Evolutionary conservation across 768 basidiomycete species (phyloP), one percentile per base, ranked within the genome.

Genomic region (Hygrocybe coccinea): DNA sequence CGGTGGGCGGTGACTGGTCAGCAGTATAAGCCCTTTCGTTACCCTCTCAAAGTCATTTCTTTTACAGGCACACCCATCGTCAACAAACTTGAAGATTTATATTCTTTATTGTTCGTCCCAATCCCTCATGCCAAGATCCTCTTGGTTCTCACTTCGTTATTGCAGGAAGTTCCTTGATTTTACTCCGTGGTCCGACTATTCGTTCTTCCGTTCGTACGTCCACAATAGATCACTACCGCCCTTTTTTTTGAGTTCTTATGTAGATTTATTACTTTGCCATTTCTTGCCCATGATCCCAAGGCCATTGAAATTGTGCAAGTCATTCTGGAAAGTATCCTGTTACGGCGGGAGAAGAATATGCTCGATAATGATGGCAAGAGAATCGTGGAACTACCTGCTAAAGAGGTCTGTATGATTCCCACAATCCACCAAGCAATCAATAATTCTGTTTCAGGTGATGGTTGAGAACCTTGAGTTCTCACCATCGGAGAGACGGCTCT

Each of bases 291-390:
- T 36, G 95, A 97, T 67, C 84, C 90, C 0, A 94, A 93, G 65
- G 95, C 92, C 0, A 87, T 97, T 47, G 92, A 95, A 63, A 86
- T 97, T 43, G 93, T 97, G 0, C 95, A 97, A 70, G 88, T 94
- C 55, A 94, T 97, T 57, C 77, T 97, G 15, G 92, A 95, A 68
- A 91, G 84, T 35, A 79, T 91, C 48, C 74, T 98, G 5, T 75
- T 98, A 7, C 81, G 95, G 12, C 81, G 95, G 59, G 95, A 97
- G 70, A 98, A 98, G 75, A 86, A 82, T 52, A 95, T 94, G 91
- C 82, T 82, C 36, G 95, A 95, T 70, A 76, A 71, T 35, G 83
- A 92, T 60, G 95, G 95, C 8, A 87, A 89, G 52, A 82, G 76
- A 51, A 97, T 98, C 45, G 91, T 97, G 1, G 84, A 93, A 41